Conservation (phyloP, 2,329 filamentous ascomycete species). For the Chaetomiaceae sp. region DNA sequence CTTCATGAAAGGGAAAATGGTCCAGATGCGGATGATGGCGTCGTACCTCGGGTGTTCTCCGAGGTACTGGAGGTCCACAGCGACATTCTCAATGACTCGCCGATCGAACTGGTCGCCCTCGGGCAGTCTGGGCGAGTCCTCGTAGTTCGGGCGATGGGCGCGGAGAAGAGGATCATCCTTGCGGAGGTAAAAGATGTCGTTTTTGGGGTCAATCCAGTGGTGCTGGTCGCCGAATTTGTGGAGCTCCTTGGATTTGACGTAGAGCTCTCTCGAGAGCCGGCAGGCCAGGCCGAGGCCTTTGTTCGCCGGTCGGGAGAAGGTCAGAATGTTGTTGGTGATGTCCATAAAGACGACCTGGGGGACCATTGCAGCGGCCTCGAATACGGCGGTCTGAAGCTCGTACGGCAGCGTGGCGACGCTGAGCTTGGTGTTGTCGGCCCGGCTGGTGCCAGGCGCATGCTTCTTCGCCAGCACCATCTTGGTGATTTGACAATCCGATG, state of each 20-base stretch:
- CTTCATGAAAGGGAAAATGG: slow-evolving; percentile 11
- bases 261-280: slow-evolving; percentile 16
- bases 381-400: slow-evolving; percentile 16
- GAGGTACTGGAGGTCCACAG: slow-evolving; percentile 17
- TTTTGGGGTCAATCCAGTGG: slow-evolving; percentile 14
- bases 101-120: background rate
- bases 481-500: no score
- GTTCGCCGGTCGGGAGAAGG: slow-evolving; percentile 1
- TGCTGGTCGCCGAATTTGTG: background rate
- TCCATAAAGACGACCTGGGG: slow-evolving; percentile 17
- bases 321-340: slow-evolving; percentile 4
- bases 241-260: slow-evolving; percentile 5
- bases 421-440: background rate
- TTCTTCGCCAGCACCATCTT: background rate
- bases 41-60: slow-evolving; percentile 10
- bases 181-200: slow-evolving; percentile 22
- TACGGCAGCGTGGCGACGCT: slow-evolving; percentile 18
- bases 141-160: background rate
- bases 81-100: slow-evolving; percentile 8
- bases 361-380: slow-evolving; percentile 14
- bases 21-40: slow-evolving; percentile 12
- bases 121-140: background rate
- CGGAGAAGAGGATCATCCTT: slow-evolving; percentile 1
- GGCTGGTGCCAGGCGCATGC: slow-evolving; percentile 4
- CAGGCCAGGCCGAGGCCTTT: slow-evolving; percentile 9